A percentile compares a stretch with the other conserved stretches of the same genome.
These are phyloP conservation scores for Ciborinia camelliae DNA, from an alignment of 2,329 filamentous ascomycete species.

Conservation along the genomic window DNA sequence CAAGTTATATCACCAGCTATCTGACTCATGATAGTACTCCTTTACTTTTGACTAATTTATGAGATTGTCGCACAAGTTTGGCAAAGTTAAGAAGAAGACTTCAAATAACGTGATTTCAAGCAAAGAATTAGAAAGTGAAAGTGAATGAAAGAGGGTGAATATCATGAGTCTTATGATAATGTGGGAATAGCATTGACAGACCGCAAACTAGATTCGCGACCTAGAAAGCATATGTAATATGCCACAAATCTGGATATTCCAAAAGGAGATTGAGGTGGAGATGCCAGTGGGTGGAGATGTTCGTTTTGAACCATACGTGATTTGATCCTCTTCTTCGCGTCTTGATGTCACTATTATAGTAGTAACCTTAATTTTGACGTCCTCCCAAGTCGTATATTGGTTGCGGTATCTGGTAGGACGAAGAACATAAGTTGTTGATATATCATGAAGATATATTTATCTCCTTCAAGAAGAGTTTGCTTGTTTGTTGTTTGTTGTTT, in stretches of 20 bases:
- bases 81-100: not conserved
- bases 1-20: not conserved
- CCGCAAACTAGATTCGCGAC: not conserved
- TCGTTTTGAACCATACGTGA: not conserved
- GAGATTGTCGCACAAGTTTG: not conserved
- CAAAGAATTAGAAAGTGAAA: not conserved
- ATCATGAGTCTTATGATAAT: not conserved
- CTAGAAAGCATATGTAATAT: not conserved
- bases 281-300: too few species aligned
- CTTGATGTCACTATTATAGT: not conserved
- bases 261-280: too few species aligned
- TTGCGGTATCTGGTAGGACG: not conserved
- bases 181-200: not conserved
- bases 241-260: not conserved
- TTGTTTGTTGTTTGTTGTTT: not conserved
- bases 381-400: not conserved
- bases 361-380: not conserved
- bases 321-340: conserved; percentile 4
- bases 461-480: not conserved
- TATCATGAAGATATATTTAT: not conserved
- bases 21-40: not conserved
- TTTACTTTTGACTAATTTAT: not conserved
- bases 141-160: not conserved
- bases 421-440: not conserved
- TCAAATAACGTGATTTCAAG: not conserved